Conservation (phyloP, 2,329 filamentous ascomycete genomes). For the Ceratocystis huliohia region DNA sequence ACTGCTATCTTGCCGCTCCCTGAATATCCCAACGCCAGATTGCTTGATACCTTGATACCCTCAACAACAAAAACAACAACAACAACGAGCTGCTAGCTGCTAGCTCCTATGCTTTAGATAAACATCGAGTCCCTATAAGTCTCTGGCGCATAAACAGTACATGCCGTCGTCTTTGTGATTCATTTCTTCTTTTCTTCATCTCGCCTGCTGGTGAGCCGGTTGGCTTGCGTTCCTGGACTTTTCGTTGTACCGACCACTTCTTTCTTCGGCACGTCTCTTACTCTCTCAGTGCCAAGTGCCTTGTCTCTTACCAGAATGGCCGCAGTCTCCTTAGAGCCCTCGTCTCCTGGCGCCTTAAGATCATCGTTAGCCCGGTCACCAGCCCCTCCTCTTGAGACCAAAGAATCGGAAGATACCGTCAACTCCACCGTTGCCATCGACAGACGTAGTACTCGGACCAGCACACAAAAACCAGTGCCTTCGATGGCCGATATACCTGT, state of each 20-base stretch:
- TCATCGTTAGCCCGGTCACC: slow-evolving; percentile 47
- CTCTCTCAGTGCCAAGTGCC: neutral
- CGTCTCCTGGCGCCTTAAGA: slow-evolving; percentile 27
- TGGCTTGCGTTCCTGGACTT: neutral
- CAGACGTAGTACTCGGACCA: slow-evolving; percentile 31
- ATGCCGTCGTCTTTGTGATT: neutral
- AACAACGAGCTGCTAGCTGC: no score
- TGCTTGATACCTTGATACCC: neutral
- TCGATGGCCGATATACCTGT: neutral
- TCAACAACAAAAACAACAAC: neutral
- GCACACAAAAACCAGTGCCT: slow-evolving; percentile 21
- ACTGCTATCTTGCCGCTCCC: neutral
- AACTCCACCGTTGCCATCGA: slow-evolving; percentile 29
- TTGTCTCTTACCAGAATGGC: slow-evolving; percentile 7
- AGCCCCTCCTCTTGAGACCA: slow-evolving; percentile 49
- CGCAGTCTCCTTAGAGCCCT: slow-evolving; percentile 3
- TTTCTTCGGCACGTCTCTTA: neutral
- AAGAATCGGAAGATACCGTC: slow-evolving; percentile 29
- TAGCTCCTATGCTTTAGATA: no score
- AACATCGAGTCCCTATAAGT: no score
- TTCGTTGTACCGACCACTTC: neutral
- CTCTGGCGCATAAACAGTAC: neutral
- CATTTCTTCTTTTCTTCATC: neutral
- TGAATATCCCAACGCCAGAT: neutral
- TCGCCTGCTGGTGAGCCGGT: slow-evolving; percentile 3